phyloP scores from a whole-genome alignment of 345 rosid genomes.

The thale cress (Arabidopsis thaliana) region DNA sequence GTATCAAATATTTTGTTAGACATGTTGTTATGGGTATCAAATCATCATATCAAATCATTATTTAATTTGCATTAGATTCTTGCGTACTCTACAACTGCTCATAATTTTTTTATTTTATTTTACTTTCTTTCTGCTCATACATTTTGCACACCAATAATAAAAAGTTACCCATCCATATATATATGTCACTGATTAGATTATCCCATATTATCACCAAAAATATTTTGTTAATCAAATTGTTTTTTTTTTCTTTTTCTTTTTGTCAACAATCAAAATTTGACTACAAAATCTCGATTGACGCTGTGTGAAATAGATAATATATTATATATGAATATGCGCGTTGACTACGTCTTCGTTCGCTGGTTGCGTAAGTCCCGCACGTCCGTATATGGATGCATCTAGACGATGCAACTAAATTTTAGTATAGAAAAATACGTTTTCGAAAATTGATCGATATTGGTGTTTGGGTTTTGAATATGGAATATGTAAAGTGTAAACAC shows the following conservation, averaged over 20 bases:
- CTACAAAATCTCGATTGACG: not conserved
- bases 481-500: not conserved
- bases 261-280: not conserved
- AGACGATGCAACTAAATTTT: not conserved
- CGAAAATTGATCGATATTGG: slow-evolving; percentile 13
- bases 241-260: not conserved
- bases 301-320: not conserved
- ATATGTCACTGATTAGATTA: not conserved
- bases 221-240: not conserved
- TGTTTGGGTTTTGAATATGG: not conserved
- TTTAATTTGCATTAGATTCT: not conserved
- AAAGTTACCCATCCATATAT: not conserved
- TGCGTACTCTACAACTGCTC: not conserved
- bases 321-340: not conserved
- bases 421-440: not conserved
- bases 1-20: not conserved
- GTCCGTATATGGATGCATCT: not conserved
- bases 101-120: too few species aligned
- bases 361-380: slow-evolving; percentile 5
- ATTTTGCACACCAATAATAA: not conserved
- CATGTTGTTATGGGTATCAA: slow-evolving; percentile 1
- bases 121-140: not conserved
- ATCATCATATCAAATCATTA: not conserved
- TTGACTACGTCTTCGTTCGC: slow-evolving; percentile 5
- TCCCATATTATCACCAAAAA: not conserved